Conservation (phyloP, 176 grass and related monocot species). For the Musa itinerans region DNA sequence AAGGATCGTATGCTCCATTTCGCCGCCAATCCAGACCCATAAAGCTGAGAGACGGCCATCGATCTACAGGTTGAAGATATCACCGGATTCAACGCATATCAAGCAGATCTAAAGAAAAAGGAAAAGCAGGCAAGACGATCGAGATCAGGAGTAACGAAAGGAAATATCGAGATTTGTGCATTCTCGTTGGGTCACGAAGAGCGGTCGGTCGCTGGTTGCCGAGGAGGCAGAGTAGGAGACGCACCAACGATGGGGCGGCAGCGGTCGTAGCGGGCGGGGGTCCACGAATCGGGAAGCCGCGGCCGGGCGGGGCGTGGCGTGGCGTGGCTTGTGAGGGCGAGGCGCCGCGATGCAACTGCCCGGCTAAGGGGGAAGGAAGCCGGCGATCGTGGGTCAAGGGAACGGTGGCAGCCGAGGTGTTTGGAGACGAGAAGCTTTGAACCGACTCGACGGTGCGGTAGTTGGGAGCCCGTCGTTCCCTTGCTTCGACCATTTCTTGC, state of each 20-base stretch:
- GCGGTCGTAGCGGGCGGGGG: neutral
- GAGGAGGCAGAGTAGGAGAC: neutral
- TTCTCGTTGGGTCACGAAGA: neutral
- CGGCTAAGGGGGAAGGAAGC: no score
- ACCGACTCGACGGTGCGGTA: no score
- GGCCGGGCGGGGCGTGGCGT: no score
- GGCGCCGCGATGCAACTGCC: no score
- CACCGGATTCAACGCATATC: neutral
- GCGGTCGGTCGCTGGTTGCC: no score
- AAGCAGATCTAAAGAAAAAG: neutral
- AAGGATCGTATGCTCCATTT: neutral
- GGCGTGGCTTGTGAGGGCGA: no score
- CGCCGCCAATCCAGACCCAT: neutral
- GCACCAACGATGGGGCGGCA: neutral
- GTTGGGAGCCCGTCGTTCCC: no score
- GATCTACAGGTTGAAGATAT: neutral
- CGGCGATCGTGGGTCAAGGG: no score
- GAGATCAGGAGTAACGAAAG: neutral
- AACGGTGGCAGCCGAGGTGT: no score
- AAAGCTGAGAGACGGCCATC: neutral
- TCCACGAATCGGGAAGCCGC: no score
- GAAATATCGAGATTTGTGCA: neutral
- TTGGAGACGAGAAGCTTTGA: no score
- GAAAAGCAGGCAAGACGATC: neutral
- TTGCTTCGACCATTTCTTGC: no score